A percentile compares a stretch with the other conserved stretches of the same genome.
Conservation (phyloP, 2,329 filamentous ascomycete genomes). For the Aspergillus clavatus region DNA sequence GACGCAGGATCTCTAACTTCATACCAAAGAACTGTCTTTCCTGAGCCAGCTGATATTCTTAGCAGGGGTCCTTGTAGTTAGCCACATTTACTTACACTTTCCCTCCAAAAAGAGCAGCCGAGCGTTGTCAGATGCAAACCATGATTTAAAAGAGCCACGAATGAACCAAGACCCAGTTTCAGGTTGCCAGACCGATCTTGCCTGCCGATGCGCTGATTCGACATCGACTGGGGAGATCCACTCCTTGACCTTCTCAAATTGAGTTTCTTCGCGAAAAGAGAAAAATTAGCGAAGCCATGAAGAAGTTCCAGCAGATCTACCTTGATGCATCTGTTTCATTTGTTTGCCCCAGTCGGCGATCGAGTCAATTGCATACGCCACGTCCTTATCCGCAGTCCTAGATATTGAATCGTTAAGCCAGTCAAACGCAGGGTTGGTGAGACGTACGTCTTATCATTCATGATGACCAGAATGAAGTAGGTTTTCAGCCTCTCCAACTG, state of each 20-base stretch:
- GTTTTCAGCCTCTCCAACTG: not conserved
- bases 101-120: not conserved
- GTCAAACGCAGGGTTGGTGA: not conserved
- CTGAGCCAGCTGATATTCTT: not conserved
- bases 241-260: not conserved
- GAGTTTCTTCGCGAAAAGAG: not conserved
- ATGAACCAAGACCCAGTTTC: not conserved
- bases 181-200: not conserved
- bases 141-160: not conserved
- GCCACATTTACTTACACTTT: not conserved
- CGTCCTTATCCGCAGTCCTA: not conserved
- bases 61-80: not conserved
- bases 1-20: too few species aligned
- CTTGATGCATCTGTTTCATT: not conserved
- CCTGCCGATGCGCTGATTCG: not conserved
- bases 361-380: not conserved
- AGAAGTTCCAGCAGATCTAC: not conserved
- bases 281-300: not conserved
- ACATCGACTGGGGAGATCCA: not conserved
- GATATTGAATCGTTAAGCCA: not conserved
- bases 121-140: not conserved
- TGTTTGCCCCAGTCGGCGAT: not conserved
- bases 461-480: not conserved
- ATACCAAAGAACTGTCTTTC: not conserved
- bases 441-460: not conserved